These are phyloP conservation scores for Epichloe festucae DNA, from an alignment of 2,329 filamentous ascomycete species.

Conservation along the genomic window DNA sequence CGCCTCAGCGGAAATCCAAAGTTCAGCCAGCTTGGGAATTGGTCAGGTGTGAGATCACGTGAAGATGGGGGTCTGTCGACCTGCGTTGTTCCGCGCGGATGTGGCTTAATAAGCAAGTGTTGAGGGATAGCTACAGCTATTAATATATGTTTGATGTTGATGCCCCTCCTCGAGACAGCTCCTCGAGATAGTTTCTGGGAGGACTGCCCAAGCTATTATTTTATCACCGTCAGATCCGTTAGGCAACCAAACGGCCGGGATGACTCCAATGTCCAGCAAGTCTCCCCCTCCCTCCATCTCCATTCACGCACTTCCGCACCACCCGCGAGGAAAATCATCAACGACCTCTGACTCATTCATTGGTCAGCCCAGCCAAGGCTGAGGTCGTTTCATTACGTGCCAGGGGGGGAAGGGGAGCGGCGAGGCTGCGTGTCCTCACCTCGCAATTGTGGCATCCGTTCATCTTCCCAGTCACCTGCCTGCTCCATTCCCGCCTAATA, in stretches of 20 bases:
- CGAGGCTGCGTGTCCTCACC: neutral
- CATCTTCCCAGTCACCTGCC: neutral
- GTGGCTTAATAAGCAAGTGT: neutral
- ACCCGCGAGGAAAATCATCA: neutral
- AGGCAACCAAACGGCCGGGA: neutral
- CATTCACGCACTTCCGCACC: neutral
- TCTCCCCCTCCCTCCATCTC: neutral
- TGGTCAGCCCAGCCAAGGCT: neutral
- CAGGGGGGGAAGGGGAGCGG: too few species aligned
- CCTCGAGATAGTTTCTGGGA: neutral
- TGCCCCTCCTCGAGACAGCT: neutral
- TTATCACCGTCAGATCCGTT: neutral
- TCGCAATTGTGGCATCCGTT: neutral
- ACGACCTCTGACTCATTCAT: neutral
- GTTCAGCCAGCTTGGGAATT: constrained; percentile 4
- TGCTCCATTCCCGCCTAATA: neutral
- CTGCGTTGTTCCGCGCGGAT: neutral
- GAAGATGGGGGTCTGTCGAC: neutral
- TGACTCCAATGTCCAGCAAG: neutral
- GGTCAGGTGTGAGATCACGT: constrained; percentile 1
- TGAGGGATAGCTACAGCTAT: too few species aligned
- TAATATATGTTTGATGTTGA: too few species aligned
- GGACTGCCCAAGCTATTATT: neutral
- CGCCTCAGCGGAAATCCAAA: constrained; percentile 7
- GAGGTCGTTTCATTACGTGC: neutral